These are phyloP conservation scores for Pseudogymnoascus sp. DNA, from an alignment of 2,329 filamentous ascomycete genomes.

Conservation along the genomic window DNA sequence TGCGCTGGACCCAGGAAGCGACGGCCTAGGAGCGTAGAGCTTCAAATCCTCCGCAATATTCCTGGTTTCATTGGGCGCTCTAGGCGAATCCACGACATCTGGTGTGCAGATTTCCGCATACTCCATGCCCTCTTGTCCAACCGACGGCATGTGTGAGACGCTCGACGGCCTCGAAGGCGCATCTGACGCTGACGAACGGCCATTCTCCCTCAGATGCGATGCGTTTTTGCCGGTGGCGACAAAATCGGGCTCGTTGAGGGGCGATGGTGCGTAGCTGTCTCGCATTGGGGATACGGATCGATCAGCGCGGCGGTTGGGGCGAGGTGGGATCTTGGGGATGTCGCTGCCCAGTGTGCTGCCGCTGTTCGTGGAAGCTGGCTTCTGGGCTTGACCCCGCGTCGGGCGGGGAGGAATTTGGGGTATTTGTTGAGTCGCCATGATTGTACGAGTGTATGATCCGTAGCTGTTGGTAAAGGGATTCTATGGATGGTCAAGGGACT, in stretches of 20 bases:
- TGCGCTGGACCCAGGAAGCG: slow-evolving; percentile 69
- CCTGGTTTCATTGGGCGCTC: slow-evolving; percentile 50
- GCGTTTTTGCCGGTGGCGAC: slow-evolving; percentile 28
- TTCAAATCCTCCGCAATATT: slow-evolving; percentile 74
- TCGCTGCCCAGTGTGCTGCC: slow-evolving; percentile 29
- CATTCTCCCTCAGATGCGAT: slow-evolving; percentile 31
- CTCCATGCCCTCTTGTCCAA: slow-evolving; percentile 85
- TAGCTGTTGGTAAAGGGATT: background rate
- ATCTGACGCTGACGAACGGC: slow-evolving; percentile 31
- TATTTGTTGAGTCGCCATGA: slow-evolving; percentile 34
- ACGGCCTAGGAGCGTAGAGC: slow-evolving; percentile 82
- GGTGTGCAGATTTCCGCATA: slow-evolving; percentile 55
- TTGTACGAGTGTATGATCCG: slow-evolving; percentile 3
- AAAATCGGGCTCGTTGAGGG: slow-evolving; percentile 63
- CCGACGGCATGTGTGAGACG: slow-evolving; percentile 64
- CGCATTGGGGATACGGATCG: slow-evolving; percentile 70
- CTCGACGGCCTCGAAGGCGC: slow-evolving; percentile 57
- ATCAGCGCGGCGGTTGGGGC: slow-evolving; percentile 60
- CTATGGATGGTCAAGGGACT: background rate
- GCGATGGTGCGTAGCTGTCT: slow-evolving; percentile 75
- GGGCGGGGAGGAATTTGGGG: slow-evolving; percentile 55
- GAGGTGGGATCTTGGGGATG: slow-evolving; percentile 68
- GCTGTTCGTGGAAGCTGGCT: slow-evolving; percentile 31
- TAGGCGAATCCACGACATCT: background rate
- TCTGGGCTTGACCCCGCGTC: slow-evolving; percentile 41